Evolutionary conservation across 2,329 filamentous ascomycete species (phyloP).

Genomic region (Acephala macrosclerotiorum): DNA sequence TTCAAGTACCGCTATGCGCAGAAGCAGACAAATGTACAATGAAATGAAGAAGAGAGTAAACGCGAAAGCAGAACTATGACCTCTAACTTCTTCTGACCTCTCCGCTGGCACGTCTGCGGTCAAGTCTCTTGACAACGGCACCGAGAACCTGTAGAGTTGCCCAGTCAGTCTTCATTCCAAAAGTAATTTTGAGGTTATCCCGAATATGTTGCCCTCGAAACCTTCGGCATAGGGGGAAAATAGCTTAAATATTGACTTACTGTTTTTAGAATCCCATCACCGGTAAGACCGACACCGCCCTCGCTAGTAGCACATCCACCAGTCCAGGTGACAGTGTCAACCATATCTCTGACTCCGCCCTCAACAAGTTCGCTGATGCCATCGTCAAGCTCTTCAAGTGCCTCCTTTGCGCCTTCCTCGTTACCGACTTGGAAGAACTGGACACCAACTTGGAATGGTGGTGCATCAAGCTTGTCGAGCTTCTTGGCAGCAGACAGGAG

Average conservation of each 20-base stretch:
- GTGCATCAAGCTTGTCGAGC: constrained; percentile 74
- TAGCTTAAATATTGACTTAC: too few relatives aligned
- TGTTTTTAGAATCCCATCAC: too few relatives aligned
- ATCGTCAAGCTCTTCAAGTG: constrained; percentile 80
- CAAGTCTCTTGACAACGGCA: constrained; percentile 72
- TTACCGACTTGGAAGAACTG: constrained; percentile 96
- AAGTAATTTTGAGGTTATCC: too few relatives aligned
- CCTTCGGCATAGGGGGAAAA: too few relatives aligned
- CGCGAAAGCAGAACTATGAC: neutral
- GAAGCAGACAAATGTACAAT: neutral
- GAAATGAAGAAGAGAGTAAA: neutral
- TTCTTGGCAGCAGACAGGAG: constrained; percentile 73
- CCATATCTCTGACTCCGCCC: constrained; percentile 78
- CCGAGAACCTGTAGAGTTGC: too few relatives aligned
- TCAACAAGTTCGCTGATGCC: constrained; percentile 62
- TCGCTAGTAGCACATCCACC: constrained; percentile 47
- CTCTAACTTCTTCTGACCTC: constrained; percentile 31
- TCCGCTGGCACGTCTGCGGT: constrained; percentile 52
- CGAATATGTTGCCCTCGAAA: too few relatives aligned
- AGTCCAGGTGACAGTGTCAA: constrained; percentile 85
- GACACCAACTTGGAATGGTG: constrained; percentile 84
- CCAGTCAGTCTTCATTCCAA: too few relatives aligned
- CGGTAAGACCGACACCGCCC: constrained; percentile 61
- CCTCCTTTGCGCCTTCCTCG: constrained; percentile 68
- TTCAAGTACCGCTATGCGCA: neutral